A percentile compares a stretch with the other conserved stretches of the same genome.
Evolutionary conservation across 2,329 filamentous ascomycete species (phyloP).

Genomic region (Aspergillus chevalieri): DNA sequence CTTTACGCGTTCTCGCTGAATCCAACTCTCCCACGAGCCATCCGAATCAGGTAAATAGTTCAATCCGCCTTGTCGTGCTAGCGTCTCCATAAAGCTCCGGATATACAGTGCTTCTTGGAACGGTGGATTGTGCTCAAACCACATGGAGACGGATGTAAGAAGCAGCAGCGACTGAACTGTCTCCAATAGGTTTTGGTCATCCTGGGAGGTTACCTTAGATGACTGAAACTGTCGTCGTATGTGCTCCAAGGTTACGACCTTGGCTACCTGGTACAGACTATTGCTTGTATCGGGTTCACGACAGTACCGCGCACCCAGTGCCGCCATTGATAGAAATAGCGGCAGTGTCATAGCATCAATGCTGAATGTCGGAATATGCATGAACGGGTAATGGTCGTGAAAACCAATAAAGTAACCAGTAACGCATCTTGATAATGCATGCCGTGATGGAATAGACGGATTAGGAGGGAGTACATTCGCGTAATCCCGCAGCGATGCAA

Average conservation of each 20-base stretch:
- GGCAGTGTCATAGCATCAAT: slow-evolving; percentile 19
- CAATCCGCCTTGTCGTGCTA: slow-evolving; percentile 22
- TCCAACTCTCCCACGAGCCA: slow-evolving; percentile 29
- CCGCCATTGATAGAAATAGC: slow-evolving; percentile 26
- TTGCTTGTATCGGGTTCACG: slow-evolving; percentile 28
- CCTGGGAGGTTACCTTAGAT: slow-evolving; percentile 3
- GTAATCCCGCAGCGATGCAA: slow-evolving; percentile 17
- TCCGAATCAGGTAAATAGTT: slow-evolving; percentile 23
- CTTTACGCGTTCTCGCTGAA: slow-evolving; percentile 24
- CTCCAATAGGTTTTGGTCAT: slow-evolving; percentile 22
- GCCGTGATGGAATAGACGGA: slow-evolving; percentile 23
- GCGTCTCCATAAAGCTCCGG: slow-evolving; percentile 24
- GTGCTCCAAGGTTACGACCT: slow-evolving; percentile 27
- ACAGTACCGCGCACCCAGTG: slow-evolving; percentile 27
- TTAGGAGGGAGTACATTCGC: slow-evolving; percentile 20
- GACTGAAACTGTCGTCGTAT: slow-evolving; percentile 24
- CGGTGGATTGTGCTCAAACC: slow-evolving; percentile 27
- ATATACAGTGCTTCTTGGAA: slow-evolving; percentile 24
- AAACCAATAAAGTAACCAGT: slow-evolving; percentile 28
- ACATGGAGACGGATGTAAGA: slow-evolving; percentile 23
- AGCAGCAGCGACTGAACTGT: slow-evolving; percentile 24
- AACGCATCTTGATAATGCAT: slow-evolving; percentile 28
- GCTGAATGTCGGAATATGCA: slow-evolving; percentile 27
- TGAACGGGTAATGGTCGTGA: slow-evolving; percentile 28
- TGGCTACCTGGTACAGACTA: slow-evolving; percentile 26